Evolutionary conservation across 1,139 yeast species (phyloP), one percentile per base, ranked within the genome.

Genomic region (Hansenula lynferdii): DNA sequence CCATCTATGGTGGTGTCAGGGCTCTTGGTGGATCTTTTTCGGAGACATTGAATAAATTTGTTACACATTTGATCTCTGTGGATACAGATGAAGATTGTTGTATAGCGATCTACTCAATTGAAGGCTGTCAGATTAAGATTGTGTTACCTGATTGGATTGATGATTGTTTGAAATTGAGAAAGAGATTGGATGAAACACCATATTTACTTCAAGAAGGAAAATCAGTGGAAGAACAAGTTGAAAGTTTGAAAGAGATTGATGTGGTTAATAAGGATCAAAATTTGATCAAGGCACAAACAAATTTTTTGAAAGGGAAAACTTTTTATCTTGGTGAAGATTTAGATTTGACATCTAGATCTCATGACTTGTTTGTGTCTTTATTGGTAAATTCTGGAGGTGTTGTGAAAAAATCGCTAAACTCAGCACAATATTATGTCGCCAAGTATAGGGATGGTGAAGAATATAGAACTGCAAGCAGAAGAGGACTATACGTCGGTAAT

Each of bases 131-230:
- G 26, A 77, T 86, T 31, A 73, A 76, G 42, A 69, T 85, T 8
- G 92, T 89, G 3, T 63, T 72, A 11, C 95, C 96, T 0, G 75
- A 75, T 23, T 90, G 97, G 94, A 56, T 80, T 3, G 79, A 81
- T 43, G 85, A 79, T 44, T 82, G 92, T 51, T 66, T 87, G 42
- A 75, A 69, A 39, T 55, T 69, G 34, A 70, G 80, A 20, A 57
- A 66, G 37, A 66, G 64, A 37, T 60, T 83, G 15, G 75, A 73
- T 38, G 90, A 77, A 38, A 45, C 57, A 0, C 72, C 74, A 1
- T 85, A 82, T 52, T 48, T 70, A 10, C 60, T 81, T 19, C 38
- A 42, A 18, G 43, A 49, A 12, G 28, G 35, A 14, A 45, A 42
- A 15, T 24, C 47, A 1, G 39, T 34, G 2, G 44, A 43, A 4